Base-by-base conservation (phyloP, 176 grass and related monocot species). In the Raddia distichophylla region DNA sequence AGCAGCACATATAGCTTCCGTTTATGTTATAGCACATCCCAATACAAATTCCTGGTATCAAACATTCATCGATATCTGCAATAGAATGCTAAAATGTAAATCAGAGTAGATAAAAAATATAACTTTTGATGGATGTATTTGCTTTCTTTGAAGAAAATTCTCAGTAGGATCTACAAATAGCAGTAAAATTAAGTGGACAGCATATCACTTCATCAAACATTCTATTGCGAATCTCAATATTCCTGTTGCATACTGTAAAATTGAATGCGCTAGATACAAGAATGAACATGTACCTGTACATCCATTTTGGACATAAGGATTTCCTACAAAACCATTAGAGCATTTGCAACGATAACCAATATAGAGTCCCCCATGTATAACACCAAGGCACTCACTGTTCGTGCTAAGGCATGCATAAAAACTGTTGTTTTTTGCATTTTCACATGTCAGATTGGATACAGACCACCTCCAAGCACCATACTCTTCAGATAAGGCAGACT, bases 331-430 rank as follows among this genome's bases (percentile, higher is more conserved):
- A 0, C 81, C 85, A 16, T 18, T 2, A 20, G 15, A 80, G 77
- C 89, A 91, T 20, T 75, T 84, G 85, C 89, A 91, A 47, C 60
- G 68, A 44, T 94, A 91, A 6, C 88, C 91, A 19, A 52, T 37
- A 44, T 79, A 47, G 32, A 73, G 15, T 6, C 6, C 66, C 19
- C 77, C 60, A 67, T 52, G 42, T 2, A 69, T 86, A 57, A 80
- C 74, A 80, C 34, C 66, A 67, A 85, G 52, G 6, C 86, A 85
- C 32, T 83, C n/a, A 0, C 73, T 88, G 60, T 88, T 71, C 10
- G 22, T 44, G 19, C 86, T 77, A 77, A 78, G 8, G 43, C 86
- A 88, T 73, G 80, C 86, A 73, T 83, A 84, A 8, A 45, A 40
- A 5, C 27, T 47, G 1, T 62, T 40, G 0, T 3, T 67, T 37